Conservation (phyloP, 1,139 yeast species). For the Entelexis sorbosivorans region DNA sequence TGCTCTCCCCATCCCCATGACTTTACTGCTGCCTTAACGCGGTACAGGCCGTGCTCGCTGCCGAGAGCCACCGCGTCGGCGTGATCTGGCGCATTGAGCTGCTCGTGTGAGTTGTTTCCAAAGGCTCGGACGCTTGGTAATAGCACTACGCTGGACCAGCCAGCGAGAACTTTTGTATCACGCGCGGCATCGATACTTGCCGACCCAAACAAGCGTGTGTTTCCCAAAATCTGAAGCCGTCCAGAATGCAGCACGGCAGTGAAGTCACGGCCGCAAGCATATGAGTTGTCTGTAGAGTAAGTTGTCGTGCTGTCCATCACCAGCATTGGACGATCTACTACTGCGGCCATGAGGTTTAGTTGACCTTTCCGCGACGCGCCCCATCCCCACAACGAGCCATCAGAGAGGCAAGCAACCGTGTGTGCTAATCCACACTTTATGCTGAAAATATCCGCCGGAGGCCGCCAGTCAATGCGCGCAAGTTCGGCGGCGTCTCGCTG, state of each 20-base stretch:
- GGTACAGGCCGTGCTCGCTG: slow-evolving; percentile 72
- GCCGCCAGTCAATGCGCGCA: background rate
- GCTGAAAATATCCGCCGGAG: slow-evolving; percentile 20
- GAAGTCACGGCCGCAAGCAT: slow-evolving; percentile 31
- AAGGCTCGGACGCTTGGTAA: slow-evolving; percentile 28
- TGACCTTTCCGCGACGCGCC: slow-evolving; percentile 76
- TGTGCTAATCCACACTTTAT: slow-evolving; percentile 48
- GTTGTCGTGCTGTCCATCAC: background rate
- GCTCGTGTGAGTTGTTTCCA: slow-evolving; percentile 76
- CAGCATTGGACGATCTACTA: slow-evolving; percentile 1
- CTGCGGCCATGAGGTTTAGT: slow-evolving; percentile 29
- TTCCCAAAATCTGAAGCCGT: slow-evolving; percentile 25
- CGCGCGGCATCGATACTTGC: slow-evolving; percentile 13
- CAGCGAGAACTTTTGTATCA: slow-evolving; percentile 26
- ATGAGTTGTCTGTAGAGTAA: background rate
- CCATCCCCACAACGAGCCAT: slow-evolving; percentile 58
- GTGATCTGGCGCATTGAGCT: slow-evolving; percentile 36
- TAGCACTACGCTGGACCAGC: slow-evolving; percentile 75
- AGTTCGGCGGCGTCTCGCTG: slow-evolving; percentile 52
- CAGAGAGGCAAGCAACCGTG: slow-evolving; percentile 37
- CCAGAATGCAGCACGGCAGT: slow-evolving; percentile 22
- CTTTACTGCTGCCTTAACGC: slow-evolving; percentile 33
- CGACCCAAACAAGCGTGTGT: slow-evolving; percentile 10
- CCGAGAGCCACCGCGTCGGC: slow-evolving; percentile 39
- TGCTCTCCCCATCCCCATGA: slow-evolving; percentile 99